Evolutionary conservation across 306 rosid genomes (phyloP).

Genomic region (Cucurbita maxima): DNA sequence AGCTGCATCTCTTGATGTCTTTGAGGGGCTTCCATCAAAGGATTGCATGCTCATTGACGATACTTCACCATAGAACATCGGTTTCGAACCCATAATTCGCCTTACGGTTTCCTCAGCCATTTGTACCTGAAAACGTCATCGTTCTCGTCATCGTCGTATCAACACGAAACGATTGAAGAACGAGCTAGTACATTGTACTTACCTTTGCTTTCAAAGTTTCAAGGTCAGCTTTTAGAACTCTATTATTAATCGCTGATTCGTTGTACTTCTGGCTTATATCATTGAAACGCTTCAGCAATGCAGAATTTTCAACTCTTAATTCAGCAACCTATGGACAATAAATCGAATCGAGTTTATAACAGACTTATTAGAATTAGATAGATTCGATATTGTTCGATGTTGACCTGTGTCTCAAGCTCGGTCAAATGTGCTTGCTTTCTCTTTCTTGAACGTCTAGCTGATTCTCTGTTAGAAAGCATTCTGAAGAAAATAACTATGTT

Average conservation of each 20-base stretch:
- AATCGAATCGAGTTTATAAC: background rate
- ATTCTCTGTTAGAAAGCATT: conserved; percentile 96
- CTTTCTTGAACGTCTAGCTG: conserved; percentile 94
- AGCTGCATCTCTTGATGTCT: conserved; percentile 45
- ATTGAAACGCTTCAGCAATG: conserved; percentile 51
- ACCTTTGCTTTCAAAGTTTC: conserved; percentile 96
- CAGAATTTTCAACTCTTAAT: conserved; percentile 69
- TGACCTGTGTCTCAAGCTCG: conserved; percentile 78
- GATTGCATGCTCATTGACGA: conserved; percentile 42
- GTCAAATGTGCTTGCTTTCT: conserved; percentile 94
- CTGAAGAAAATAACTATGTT: conserved; percentile 24
- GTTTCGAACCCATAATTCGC: conserved; percentile 47
- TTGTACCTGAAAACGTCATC: conserved; percentile 34
- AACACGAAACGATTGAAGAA: background rate
- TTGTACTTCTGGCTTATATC: conserved; percentile 51
- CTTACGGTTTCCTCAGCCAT: conserved; percentile 74
- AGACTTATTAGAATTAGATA: background rate
- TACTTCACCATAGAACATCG: conserved; percentile 31
- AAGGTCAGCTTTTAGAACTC: conserved; percentile 79
- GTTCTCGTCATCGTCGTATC: background rate
- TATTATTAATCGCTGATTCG: conserved; percentile 65
- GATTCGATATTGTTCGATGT: background rate
- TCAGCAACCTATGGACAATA: conserved; percentile 48
- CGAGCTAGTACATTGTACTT: background rate
- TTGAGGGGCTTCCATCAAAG: conserved; percentile 57